phyloP scores from a whole-genome alignment of 257 asterid genomes.

The Solanum pinnatisectum region DNA sequence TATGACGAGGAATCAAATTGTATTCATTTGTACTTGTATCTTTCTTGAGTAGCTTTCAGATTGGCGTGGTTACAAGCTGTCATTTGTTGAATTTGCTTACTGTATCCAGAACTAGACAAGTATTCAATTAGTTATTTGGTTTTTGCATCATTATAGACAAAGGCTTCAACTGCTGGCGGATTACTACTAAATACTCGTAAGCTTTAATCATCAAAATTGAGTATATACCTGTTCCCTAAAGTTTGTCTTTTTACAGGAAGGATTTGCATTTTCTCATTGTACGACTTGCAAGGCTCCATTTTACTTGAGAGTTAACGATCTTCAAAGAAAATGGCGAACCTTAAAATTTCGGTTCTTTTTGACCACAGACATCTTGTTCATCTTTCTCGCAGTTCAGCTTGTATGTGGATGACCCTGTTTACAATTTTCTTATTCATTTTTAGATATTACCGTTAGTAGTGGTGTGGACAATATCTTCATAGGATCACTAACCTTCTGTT shows the following conservation, averaged over 20 bases:
- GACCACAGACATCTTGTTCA: constrained; percentile 74
- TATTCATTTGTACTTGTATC: background rate
- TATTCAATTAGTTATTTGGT: background rate
- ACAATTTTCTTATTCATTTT: background rate
- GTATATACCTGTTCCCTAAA: background rate
- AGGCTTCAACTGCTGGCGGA: background rate
- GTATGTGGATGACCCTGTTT: constrained; percentile 29
- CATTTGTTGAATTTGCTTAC: background rate
- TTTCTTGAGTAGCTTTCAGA: background rate
- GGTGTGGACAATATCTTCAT: background rate
- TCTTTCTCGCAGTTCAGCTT: constrained; percentile 75
- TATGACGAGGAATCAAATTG: background rate
- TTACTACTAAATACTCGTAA: background rate
- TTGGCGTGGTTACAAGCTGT: background rate
- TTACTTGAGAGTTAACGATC: constrained; percentile 65
- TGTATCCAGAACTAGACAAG: background rate
- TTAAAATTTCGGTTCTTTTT: constrained; percentile 86
- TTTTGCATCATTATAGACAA: background rate
- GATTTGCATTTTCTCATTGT: constrained; percentile 93
- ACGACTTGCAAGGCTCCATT: constrained; percentile 92
- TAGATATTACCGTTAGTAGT: background rate
- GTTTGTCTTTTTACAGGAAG: constrained; percentile 49
- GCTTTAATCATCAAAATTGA: background rate
- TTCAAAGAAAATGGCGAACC: constrained; percentile 82
- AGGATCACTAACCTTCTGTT: constrained; percentile 4